A percentile compares a stretch with the other conserved stretches of the same genome.
Evolutionary conservation across 805 yeast species (phyloP).

Genomic region (Starmerella bombi): DNA sequence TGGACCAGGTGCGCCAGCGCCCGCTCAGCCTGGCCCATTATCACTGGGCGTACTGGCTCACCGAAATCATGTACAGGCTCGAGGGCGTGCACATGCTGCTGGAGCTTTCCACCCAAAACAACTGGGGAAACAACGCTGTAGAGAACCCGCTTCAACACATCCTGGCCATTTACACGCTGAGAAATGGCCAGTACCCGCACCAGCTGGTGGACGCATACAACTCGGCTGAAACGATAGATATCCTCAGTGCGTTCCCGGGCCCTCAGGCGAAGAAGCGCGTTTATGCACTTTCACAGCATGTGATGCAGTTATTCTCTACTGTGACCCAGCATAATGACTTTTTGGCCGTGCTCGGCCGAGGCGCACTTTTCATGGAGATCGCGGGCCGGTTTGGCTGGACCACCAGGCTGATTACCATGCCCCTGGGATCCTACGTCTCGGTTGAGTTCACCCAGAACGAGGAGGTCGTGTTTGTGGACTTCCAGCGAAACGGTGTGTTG

Average conservation of each 20-base stretch:
- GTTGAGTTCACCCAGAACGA: slow-evolving; percentile 5
- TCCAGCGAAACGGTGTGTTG: slow-evolving; percentile 14
- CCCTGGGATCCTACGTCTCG: slow-evolving; percentile 15
- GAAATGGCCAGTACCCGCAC: slow-evolving; percentile 11
- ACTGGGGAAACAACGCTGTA: slow-evolving; percentile 16
- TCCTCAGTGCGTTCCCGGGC: neutral
- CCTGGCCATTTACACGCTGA: slow-evolving; percentile 13
- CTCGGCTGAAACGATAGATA: neutral
- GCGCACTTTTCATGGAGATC: slow-evolving; percentile 13
- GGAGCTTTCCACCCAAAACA: slow-evolving; percentile 11
- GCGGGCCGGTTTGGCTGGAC: slow-evolving; percentile 11
- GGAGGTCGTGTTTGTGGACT: slow-evolving; percentile 19
- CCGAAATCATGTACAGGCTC: slow-evolving; percentile 9
- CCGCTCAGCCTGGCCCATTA: slow-evolving; percentile 17
- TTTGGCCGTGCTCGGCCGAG: slow-evolving; percentile 12
- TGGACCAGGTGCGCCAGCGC: slow-evolving; percentile 1
- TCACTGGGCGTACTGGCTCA: slow-evolving; percentile 19
- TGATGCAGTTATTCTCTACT: slow-evolving; percentile 4
- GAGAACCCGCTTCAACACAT: slow-evolving; percentile 16
- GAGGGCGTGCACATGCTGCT: slow-evolving; percentile 19
- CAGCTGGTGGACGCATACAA: too few relatives aligned
- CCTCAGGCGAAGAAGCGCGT: neutral
- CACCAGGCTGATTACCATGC: slow-evolving; percentile 12
- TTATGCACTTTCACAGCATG: slow-evolving; percentile 1
- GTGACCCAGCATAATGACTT: slow-evolving; percentile 12